phyloP scores from a whole-genome alignment of 73 alveolate species.

The Effrenium voratum region DNA sequence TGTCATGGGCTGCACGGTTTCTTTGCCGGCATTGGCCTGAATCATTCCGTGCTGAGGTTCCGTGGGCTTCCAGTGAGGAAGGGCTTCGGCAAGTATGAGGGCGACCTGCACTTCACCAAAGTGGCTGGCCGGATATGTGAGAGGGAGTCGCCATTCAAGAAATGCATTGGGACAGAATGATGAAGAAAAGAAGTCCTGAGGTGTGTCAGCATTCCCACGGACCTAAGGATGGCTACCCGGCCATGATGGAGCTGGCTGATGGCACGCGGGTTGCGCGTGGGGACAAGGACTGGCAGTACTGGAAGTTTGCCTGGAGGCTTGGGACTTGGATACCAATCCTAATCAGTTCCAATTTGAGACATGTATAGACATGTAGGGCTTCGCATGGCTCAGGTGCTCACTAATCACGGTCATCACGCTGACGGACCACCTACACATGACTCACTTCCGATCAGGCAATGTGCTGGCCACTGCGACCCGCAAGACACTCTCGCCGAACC shows the following conservation, averaged over 20 bases:
- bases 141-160: not conserved
- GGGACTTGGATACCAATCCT: not conserved
- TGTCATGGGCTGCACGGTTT: too few species aligned
- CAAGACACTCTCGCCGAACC: conserved; percentile 65
- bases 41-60: not conserved
- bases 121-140: not conserved
- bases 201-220: not conserved
- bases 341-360: not conserved
- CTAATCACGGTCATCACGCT: conserved; percentile 78
- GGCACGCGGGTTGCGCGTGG: conserved; percentile 64
- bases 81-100: conserved; percentile 81
- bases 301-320: conserved; percentile 92
- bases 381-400: conserved; percentile 11
- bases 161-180: not conserved
- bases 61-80: conserved; percentile 69
- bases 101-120: conserved; percentile 75
- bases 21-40: too few species aligned
- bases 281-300: conserved; percentile 91
- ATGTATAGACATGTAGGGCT: not conserved
- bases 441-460: conserved; percentile 88
- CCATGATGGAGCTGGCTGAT: conserved; percentile 92
- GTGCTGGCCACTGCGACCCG: conserved; percentile 71
- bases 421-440: conserved; percentile 78
- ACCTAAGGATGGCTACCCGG: conserved; percentile 66
- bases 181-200: too few species aligned